phyloP scores from a whole-genome alignment of 257 asterid genomes.

The Cynanchum wilfordii region DNA sequence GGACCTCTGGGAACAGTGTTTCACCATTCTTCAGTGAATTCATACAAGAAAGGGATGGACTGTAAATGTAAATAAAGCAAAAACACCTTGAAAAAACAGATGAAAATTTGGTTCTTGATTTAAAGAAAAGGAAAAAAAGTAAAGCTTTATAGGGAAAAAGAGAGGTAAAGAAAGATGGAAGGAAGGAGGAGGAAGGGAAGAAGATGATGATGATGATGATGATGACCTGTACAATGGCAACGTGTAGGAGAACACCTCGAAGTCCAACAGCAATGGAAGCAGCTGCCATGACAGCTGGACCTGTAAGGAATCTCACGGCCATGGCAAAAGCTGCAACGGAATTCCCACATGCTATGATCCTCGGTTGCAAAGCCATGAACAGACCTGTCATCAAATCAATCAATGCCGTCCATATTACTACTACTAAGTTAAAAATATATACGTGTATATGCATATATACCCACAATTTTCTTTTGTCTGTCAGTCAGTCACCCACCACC shows the following conservation, averaged over 20 bases:
- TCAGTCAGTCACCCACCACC: constrained; percentile 1
- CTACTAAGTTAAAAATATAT: background rate
- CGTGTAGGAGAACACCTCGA: constrained; percentile 78
- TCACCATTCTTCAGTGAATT: background rate
- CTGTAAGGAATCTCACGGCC: constrained; percentile 98
- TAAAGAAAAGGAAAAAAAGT: no score
- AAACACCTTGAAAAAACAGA: no score
- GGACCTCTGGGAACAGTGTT: background rate
- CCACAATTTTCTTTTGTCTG: background rate
- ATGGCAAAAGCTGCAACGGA: constrained; percentile 75
- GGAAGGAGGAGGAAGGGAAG: background rate
- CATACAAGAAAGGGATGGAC: no score
- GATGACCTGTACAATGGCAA: constrained; percentile 89
- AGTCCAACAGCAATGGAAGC: constrained; percentile 98
- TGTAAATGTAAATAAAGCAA: no score
- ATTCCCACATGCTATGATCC: constrained; percentile 98
- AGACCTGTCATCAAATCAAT: constrained; percentile 49
- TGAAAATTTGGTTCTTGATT: no score
- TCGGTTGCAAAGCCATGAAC: constrained; percentile 98
- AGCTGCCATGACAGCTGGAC: constrained; percentile 99
- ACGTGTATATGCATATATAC: background rate
- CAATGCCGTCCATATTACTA: background rate
- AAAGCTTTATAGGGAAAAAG: background rate
- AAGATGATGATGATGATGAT: background rate
- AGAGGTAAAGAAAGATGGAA: background rate